phyloP scores from a whole-genome alignment of 192 early-diverging fungal species.

The Fimicolochytrium jonesii region DNA sequence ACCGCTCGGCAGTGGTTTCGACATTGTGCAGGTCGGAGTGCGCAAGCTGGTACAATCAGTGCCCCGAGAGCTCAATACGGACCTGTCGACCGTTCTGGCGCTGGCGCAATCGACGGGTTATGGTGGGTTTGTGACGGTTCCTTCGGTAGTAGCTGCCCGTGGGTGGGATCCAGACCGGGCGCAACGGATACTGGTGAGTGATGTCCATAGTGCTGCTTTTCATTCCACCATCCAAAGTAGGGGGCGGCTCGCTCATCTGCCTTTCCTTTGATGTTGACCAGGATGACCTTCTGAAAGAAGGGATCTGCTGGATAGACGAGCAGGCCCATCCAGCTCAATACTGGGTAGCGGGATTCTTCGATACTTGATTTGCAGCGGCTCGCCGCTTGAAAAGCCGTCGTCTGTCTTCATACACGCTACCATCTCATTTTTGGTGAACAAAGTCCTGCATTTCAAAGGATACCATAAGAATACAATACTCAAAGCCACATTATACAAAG shows the following conservation, averaged over 20 bases:
- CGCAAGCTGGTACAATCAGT: constrained; percentile 84
- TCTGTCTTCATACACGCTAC: too few species aligned
- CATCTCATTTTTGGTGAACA: too few species aligned
- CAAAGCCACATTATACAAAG: too few species aligned
- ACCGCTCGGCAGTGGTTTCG: constrained; percentile 88
- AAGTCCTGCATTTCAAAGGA: too few species aligned
- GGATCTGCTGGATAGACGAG: constrained; percentile 71
- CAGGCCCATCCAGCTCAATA: constrained; percentile 46
- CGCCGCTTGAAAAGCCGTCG: too few species aligned
- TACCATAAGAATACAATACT: too few species aligned
- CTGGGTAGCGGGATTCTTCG: constrained; percentile 44
- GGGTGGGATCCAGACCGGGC: constrained; percentile 59
- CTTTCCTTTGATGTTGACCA: too few species aligned
- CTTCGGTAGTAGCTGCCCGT: constrained; percentile 26
- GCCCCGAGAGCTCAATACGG: constrained; percentile 81
- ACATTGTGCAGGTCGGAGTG: constrained; percentile 72
- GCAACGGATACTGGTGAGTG: constrained; percentile 52
- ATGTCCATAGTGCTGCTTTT: background rate
- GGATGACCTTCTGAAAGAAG: constrained; percentile 67
- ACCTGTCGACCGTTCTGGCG: constrained; percentile 65
- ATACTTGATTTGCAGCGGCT: too few species aligned
- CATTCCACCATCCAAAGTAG: too few species aligned
- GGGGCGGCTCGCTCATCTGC: too few species aligned
- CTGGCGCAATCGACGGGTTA: constrained; percentile 60
- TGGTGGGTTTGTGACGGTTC: too few species aligned